Percentiles rank a stretch among this genome's conserved stretches.
These are phyloP conservation scores for Boletus rex-veris DNA, from an alignment of 768 basidiomycete genomes.

Conservation along the genomic window DNA sequence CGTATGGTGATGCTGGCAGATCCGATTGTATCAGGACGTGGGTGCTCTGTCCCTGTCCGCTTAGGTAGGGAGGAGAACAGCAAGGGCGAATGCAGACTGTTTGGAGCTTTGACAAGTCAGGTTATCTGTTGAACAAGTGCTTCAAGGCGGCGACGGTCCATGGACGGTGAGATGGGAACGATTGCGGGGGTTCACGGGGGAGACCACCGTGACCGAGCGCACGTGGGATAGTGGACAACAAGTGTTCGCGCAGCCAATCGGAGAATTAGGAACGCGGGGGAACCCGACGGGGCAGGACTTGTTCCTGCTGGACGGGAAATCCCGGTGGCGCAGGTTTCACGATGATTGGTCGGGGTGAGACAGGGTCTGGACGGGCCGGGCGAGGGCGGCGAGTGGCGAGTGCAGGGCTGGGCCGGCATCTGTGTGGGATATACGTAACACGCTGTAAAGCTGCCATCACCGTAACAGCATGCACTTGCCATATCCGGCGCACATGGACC, in stretches of 20 bases:
- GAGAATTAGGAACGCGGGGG: constrained; percentile 16
- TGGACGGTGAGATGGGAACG: background rate
- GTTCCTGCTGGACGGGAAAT: constrained; percentile 9
- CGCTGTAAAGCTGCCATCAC: constrained; percentile 20
- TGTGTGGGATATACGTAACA: constrained; percentile 25
- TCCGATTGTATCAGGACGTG: background rate
- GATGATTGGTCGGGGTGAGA: constrained; percentile 10
- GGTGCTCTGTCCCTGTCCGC: constrained; percentile 3
- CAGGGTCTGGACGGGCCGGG: constrained; percentile 17
- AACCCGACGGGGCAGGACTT: constrained; percentile 8
- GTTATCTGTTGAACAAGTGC: too few relatives aligned
- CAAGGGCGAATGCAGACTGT: too few relatives aligned
- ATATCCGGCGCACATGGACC: constrained; percentile 6
- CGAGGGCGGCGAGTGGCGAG: constrained; percentile 22
- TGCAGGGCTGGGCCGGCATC: constrained; percentile 25
- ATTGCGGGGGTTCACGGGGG: constrained; percentile 7
- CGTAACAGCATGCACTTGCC: constrained; percentile 25
- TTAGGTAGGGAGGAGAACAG: background rate
- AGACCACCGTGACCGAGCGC: background rate
- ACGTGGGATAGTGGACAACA: constrained; percentile 4
- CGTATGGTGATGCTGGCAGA: background rate
- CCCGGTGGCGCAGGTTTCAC: constrained; percentile 28
- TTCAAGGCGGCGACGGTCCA: background rate
- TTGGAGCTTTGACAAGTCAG: too few relatives aligned
- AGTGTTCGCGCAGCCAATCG: background rate